Evolutionary conservation across 139 green algal species (phyloP).

Genomic region (Microglena sp.): DNA sequence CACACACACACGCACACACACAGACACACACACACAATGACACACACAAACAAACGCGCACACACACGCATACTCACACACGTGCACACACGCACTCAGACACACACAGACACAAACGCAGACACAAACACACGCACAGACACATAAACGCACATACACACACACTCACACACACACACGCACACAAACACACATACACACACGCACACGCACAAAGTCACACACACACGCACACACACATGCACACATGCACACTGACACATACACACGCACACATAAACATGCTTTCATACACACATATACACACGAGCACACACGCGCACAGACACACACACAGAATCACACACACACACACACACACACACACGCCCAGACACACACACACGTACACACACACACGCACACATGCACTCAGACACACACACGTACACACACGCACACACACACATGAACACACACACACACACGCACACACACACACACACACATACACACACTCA

Average conservation of each 20-base stretch:
- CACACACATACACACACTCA: constrained; percentile 1
- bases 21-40: background rate
- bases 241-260: background rate
- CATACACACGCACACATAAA: background rate
- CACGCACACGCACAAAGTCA: background rate
- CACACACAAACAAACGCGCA: background rate
- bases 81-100: background rate
- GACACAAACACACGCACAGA: background rate
- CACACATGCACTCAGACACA: background rate
- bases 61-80: too few species aligned
- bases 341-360: background rate
- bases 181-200: background rate
- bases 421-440: constrained; percentile 2
- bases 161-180: background rate
- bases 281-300: too few species aligned
- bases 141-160: background rate
- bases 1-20: background rate
- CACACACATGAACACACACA: background rate
- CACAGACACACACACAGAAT: background rate
- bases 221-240: background rate
- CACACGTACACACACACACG: background rate
- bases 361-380: background rate
- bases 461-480: background rate
- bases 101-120: background rate
- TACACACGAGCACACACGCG: background rate